Base-by-base conservation (phyloP, 306 rosid species). In the Heteromeles arbutifolia region DNA sequence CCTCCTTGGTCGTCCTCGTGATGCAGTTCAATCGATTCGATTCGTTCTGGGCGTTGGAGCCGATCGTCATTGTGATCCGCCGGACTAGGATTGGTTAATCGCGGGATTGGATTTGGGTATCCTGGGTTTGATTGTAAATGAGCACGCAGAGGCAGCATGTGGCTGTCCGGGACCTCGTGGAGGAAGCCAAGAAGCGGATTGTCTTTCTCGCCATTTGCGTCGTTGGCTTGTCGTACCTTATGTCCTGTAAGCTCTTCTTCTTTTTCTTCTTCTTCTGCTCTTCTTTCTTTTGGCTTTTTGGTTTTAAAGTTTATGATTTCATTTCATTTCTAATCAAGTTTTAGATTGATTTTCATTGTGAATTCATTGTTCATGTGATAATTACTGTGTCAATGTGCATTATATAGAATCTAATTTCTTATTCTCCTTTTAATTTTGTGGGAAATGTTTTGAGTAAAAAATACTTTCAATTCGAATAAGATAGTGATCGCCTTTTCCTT, bases 171-270 rank as follows among this genome's bases (percentile, higher is more conserved):
- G 99, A 95, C 97, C 97, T 95, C 25, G 91, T 83, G 10, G 99
- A 95, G 80, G 99, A 95, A 82, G 97, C 97, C 18, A 95, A 95
- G 92, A 95, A 92, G 84, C 87, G 97, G 81, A 74, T 95, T 85
- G 89, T 95, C 22, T 78, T 95, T 70, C 87, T 95, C 74, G 81
- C 83, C 75, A 82, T 95, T 62, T 90, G 90, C 84, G 93, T 90
- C 9, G 92, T 95, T 22, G 99, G 99, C 74, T 85, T 95, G 77
- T 92, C 99, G 1, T 95, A 95, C 78, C 85, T 95, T 82, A 95
- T 95, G 99, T 95, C 99, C 4, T 80, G 99, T 96, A 81, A 88
- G 96, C 58, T 41, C 44, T 65, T 73, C 14, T 34, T 66, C 52
- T 72, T 17, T 32, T 69, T 43, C 3, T 19, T 32, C 2, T 63